phyloP scores from a whole-genome alignment of 495 filamentous ascomycete species.

The Oleoguttula mirabilis region DNA sequence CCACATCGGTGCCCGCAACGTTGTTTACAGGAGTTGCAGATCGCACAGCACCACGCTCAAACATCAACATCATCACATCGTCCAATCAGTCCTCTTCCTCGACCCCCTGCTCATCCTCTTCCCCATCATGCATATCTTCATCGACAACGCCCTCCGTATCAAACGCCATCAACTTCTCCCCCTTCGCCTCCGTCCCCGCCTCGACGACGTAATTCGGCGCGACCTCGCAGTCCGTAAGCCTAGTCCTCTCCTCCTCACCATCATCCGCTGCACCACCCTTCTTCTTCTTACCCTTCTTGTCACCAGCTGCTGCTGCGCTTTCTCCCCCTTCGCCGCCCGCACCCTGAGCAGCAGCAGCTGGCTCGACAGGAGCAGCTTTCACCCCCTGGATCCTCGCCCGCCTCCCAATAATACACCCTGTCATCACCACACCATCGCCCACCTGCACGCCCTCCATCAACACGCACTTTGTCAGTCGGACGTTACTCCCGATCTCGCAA shows the following conservation, averaged over 20 bases:
- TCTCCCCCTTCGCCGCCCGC: background rate
- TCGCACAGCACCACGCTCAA: no score
- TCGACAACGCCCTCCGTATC: constrained; percentile 20
- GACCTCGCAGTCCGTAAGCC: constrained; percentile 76
- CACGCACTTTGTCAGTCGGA: constrained; percentile 67
- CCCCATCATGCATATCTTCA: constrained; percentile 10
- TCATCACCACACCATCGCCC: constrained; percentile 61
- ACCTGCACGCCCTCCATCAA: constrained; percentile 85
- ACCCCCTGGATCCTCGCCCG: constrained; percentile 57
- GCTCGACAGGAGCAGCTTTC: constrained; percentile 38
- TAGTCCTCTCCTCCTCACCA: constrained; percentile 49
- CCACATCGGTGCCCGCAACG: no score
- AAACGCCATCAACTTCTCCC: constrained; percentile 26
- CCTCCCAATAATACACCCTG: constrained; percentile 70
- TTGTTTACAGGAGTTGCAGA: no score
- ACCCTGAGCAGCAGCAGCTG: constrained; percentile 31
- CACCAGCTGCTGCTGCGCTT: constrained; percentile 42
- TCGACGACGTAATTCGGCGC: constrained; percentile 76
- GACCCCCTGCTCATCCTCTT: constrained; percentile 4
- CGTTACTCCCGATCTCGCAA: constrained; percentile 68
- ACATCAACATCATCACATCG: no score
- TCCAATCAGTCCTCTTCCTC: no score
- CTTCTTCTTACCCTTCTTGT: constrained; percentile 64
- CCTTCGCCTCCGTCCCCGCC: constrained; percentile 42
- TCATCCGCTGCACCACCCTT: constrained; percentile 47